Percentiles rank a stretch among this genome's conserved stretches.
phyloP scores from a whole-genome alignment of 2,329 filamentous ascomycete genomes.

The Verruconis gallopava region DNA sequence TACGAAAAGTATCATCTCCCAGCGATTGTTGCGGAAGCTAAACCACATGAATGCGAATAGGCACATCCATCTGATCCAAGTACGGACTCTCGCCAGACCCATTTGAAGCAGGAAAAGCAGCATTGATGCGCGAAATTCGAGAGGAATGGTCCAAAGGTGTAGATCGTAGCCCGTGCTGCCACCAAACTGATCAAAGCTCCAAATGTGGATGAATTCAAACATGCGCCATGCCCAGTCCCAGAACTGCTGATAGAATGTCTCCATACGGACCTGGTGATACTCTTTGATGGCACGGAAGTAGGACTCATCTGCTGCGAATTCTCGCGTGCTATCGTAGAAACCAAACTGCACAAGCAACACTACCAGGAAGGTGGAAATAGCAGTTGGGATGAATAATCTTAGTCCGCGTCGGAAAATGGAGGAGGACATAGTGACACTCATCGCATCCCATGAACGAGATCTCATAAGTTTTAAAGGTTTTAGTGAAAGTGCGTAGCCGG shows the following conservation, averaged over 20 bases:
- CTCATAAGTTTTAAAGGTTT: conserved; percentile 15
- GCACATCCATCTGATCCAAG: conserved; percentile 30
- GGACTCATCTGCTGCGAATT: conserved; percentile 11
- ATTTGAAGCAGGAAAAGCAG: conserved; percentile 42
- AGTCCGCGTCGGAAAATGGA: conserved; percentile 15
- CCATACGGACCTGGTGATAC: conserved; percentile 10
- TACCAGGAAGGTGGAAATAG: conserved; percentile 14
- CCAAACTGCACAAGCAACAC: conserved; percentile 8
- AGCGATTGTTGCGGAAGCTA: conserved; percentile 35
- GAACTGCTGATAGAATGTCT: conserved; percentile 12
- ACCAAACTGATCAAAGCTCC: conserved; percentile 9
- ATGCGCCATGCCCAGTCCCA: conserved; percentile 27
- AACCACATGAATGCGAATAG: conserved; percentile 32
- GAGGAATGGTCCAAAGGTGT: conserved; percentile 51
- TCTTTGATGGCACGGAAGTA: conserved; percentile 13
- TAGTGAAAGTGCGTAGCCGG: conserved; percentile 47
- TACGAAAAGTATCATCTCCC: conserved; percentile 45
- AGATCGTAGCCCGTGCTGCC: conserved; percentile 35
- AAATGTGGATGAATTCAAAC: conserved; percentile 14
- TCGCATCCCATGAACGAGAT: conserved; percentile 19
- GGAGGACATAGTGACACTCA: conserved; percentile 14
- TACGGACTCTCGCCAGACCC: conserved; percentile 36
- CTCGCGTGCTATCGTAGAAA: conserved; percentile 10
- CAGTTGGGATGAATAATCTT: conserved; percentile 15
- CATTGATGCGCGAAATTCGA: conserved; percentile 47